These are phyloP conservation scores for Peterozyma xylosa DNA, from an alignment of 805 yeast species.

Conservation along the genomic window DNA sequence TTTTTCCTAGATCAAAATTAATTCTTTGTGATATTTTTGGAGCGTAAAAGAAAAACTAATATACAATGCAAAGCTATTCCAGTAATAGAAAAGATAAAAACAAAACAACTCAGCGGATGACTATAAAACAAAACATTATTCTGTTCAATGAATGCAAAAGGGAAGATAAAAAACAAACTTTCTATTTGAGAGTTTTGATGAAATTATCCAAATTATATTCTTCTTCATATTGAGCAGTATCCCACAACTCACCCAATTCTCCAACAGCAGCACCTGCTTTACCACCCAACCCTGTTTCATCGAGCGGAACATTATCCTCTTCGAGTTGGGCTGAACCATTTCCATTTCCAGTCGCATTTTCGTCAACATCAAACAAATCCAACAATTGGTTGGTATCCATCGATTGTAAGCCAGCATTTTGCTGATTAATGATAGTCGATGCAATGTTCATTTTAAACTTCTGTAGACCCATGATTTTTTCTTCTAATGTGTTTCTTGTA, in stretches of 20 bases:
- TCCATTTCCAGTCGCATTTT: conserved; percentile 15
- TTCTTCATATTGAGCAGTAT: conserved; percentile 90
- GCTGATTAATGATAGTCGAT: conserved; percentile 92
- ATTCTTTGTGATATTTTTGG: too few species aligned
- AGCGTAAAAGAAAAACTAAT: too few species aligned
- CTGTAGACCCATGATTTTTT: conserved; percentile 96
- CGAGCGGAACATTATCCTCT: conserved; percentile 24
- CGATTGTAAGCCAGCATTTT: conserved; percentile 88
- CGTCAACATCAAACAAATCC: conserved; percentile 72
- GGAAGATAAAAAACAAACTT: neutral
- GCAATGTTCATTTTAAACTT: conserved; percentile 97
- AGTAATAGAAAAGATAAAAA: too few species aligned
- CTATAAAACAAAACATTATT: too few species aligned
- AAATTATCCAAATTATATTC: conserved; percentile 93
- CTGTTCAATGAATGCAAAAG: too few species aligned
- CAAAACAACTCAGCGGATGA: too few species aligned
- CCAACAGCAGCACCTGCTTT: conserved; percentile 83
- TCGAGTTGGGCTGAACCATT: conserved; percentile 5
- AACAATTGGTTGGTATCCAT: conserved; percentile 95
- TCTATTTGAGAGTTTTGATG: conserved; percentile 63
- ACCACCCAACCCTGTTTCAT: conserved; percentile 75
- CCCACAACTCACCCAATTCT: conserved; percentile 93
- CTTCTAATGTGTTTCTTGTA: conserved; percentile 90
- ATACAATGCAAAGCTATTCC: too few species aligned
- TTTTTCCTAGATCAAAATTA: too few species aligned